Conservation (phyloP, 1,284 basidiomycete species). For the Tilletia horrida region DNA sequence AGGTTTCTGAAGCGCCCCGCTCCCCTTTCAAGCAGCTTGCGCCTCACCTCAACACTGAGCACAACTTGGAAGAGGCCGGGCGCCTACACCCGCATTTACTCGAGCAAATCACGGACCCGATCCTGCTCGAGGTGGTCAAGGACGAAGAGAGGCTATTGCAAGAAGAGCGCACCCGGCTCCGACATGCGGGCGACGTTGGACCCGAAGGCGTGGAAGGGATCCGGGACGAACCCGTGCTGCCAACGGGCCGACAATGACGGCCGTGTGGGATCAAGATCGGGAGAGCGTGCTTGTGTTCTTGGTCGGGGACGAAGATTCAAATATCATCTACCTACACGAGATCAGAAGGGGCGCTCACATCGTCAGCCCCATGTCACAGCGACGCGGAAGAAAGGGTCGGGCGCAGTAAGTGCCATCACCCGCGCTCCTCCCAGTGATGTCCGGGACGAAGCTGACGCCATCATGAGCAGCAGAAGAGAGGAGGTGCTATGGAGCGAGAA, state of each 20-base stretch:
- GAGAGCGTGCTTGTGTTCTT: not conserved
- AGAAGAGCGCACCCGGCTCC: not conserved
- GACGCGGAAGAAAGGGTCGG: conserved; percentile 31
- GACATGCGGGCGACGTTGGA: not conserved
- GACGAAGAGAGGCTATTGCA: not conserved
- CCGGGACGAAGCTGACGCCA: conserved; percentile 35
- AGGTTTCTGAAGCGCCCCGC: not conserved
- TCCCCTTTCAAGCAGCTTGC: not conserved
- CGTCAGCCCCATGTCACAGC: conserved; percentile 38
- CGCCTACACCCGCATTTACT: not conserved
- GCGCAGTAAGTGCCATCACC: conserved; percentile 24
- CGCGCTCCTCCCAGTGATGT: conserved; percentile 29
- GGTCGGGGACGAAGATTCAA: not conserved
- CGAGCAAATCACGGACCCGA: not conserved
- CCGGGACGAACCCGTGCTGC: not conserved
- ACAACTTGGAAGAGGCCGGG: conserved; percentile 5
- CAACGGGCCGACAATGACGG: not conserved
- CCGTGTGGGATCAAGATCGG: not conserved
- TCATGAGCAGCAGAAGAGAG: conserved; percentile 33
- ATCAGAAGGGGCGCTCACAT: not conserved
- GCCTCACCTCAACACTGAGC: not conserved
- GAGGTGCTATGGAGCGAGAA: conserved; percentile 53
- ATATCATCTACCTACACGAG: not conserved
- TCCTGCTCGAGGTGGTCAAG: not conserved
- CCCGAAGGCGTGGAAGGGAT: conserved; percentile 6